Conservation (phyloP, 2,329 filamentous ascomycete genomes). For the Paraphaeosphaeria sporulosa region DNA sequence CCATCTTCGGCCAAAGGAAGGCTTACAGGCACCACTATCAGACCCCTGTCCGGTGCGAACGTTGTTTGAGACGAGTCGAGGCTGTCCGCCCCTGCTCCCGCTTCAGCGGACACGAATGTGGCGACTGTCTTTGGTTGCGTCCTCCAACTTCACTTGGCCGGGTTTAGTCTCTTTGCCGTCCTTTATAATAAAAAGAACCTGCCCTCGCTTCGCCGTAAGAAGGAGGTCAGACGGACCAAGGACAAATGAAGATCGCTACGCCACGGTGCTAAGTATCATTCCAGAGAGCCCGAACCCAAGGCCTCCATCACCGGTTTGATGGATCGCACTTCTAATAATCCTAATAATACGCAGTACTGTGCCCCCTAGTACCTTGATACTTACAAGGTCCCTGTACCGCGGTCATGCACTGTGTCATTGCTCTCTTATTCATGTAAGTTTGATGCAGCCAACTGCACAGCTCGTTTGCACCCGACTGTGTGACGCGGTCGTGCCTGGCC, state of each 20-base stretch:
- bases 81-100: constrained; percentile 23
- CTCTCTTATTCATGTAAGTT: constrained; percentile 21
- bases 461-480: constrained; percentile 31
- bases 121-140: constrained; percentile 21
- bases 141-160: constrained; percentile 15
- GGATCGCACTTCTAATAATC: constrained; percentile 21
- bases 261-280: constrained; percentile 19
- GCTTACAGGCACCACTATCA: constrained; percentile 22
- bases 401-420: constrained; percentile 34
- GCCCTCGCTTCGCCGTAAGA: constrained; percentile 22
- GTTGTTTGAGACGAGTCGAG: constrained; percentile 28
- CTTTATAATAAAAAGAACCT: background rate
- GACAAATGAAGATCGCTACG: constrained; percentile 20
- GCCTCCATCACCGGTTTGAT: constrained; percentile 35
- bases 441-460: constrained; percentile 34
- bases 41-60: constrained; percentile 17
- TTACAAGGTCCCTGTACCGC: constrained; percentile 23
- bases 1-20: constrained; percentile 22
- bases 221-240: constrained; percentile 22
- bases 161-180: constrained; percentile 35
- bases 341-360: constrained; percentile 20
- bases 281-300: constrained; percentile 32
- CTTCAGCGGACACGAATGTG: constrained; percentile 21
- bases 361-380: constrained; percentile 26
- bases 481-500: constrained; percentile 21